phyloP scores from a whole-genome alignment of 2,329 filamentous ascomycete species.

The Fusarium incarnatum region DNA sequence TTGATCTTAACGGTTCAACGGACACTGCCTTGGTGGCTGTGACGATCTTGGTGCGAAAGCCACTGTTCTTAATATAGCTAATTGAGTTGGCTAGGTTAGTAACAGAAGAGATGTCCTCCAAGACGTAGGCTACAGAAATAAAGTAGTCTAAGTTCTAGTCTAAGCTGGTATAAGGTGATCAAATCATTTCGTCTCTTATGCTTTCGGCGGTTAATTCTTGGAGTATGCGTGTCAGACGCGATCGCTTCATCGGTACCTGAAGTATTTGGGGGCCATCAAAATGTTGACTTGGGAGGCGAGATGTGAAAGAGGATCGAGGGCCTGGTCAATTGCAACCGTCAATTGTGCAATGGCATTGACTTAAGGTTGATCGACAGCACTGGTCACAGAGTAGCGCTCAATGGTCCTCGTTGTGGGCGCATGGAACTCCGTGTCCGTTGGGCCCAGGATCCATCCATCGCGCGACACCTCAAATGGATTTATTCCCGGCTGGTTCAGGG shows the following conservation, averaged over 20 bases:
- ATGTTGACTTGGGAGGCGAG: background rate
- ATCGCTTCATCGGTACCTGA: background rate
- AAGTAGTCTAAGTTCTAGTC: no score
- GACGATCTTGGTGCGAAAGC: background rate
- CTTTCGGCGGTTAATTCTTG: no score
- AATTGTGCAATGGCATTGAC: background rate
- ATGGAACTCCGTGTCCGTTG: background rate
- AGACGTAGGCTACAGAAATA: no score
- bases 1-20: background rate
- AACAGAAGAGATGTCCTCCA: no score
- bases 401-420: background rate
- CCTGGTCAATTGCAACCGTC: background rate
- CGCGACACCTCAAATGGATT: background rate
- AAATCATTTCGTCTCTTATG: no score
- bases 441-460: background rate
- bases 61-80: no score
- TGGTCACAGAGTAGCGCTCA: background rate
- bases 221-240: background rate
- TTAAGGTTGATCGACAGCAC: background rate
- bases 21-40: background rate
- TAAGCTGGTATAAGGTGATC: no score
- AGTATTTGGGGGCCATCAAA: background rate
- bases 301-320: background rate
- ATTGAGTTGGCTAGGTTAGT: no score
- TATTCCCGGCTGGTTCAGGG: background rate